Percentiles rank a stretch among this genome's conserved stretches.
Evolutionary conservation across 768 basidiomycete species (phyloP).

Genomic region (Rhodotorula taiwanensis): DNA sequence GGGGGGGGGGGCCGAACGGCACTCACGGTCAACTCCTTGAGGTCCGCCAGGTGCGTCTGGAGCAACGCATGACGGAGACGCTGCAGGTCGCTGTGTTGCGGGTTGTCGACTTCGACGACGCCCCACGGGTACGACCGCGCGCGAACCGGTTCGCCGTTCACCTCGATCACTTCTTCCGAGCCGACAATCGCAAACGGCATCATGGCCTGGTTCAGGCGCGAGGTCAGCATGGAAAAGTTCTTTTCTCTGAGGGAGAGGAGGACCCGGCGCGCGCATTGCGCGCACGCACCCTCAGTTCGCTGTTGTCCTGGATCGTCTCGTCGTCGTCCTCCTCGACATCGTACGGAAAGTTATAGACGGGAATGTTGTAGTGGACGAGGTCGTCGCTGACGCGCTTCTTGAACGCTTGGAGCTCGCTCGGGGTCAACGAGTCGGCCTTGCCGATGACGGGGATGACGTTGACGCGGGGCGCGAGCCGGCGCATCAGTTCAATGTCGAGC

Average conservation of each 20-base stretch:
- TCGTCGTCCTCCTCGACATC: constrained; percentile 99
- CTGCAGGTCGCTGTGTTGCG: constrained; percentile 99
- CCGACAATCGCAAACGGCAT: constrained; percentile 97
- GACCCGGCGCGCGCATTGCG: too few species aligned
- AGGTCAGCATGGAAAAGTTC: background rate
- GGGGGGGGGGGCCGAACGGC: too few species aligned
- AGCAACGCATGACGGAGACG: constrained; percentile 83
- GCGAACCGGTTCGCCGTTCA: constrained; percentile 76
- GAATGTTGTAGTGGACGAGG: constrained; percentile 95
- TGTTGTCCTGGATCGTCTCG: constrained; percentile 95
- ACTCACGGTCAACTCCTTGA: constrained; percentile 55
- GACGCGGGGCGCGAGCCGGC: constrained; percentile 90
- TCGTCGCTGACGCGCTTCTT: constrained; percentile 99
- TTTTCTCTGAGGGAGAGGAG: background rate
- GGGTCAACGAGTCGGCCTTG: constrained; percentile 91
- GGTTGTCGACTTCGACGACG: constrained; percentile 95
- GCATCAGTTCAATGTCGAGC: constrained; percentile 99
- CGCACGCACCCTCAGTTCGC: constrained; percentile 75
- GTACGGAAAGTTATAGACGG: constrained; percentile 99
- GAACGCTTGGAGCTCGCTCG: constrained; percentile 85
- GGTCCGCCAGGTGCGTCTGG: constrained; percentile 86
- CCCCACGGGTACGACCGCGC: constrained; percentile 98
- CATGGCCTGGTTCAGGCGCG: constrained; percentile 56
- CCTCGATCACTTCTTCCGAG: constrained; percentile 91
- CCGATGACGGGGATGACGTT: constrained; percentile 97